These are phyloP conservation scores for Orbilia brochopaga DNA, from an alignment of 2,329 filamentous ascomycete species.

Conservation along the genomic window DNA sequence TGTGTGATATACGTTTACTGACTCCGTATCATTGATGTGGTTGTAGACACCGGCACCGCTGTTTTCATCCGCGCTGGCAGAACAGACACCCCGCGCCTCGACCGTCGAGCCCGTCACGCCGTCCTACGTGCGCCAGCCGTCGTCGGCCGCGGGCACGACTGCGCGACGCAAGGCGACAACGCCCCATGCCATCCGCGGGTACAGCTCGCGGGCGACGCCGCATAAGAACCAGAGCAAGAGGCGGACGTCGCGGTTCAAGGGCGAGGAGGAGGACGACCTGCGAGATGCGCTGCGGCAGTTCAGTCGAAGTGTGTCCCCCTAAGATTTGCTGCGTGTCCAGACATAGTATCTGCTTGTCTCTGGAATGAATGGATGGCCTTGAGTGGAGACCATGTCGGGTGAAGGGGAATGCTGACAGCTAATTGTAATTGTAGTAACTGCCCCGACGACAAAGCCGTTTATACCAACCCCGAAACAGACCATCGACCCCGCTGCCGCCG, in stretches of 20 bases:
- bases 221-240: slow-evolving; percentile 48
- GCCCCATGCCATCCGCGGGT: slow-evolving; percentile 39
- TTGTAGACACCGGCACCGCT: slow-evolving; percentile 8
- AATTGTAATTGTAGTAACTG: slow-evolving; percentile 30
- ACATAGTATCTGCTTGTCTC: not conserved
- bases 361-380: not conserved
- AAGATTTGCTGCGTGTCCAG: too few species aligned
- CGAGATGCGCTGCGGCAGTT: slow-evolving; percentile 41
- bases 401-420: not conserved
- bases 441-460: slow-evolving; percentile 39
- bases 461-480: slow-evolving; percentile 34
- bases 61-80: slow-evolving; percentile 16
- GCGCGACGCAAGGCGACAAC: slow-evolving; percentile 29
- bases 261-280: slow-evolving; percentile 48
- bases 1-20: too few species aligned
- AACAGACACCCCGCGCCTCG: slow-evolving; percentile 36
- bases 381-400: too few species aligned
- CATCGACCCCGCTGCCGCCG: slow-evolving; percentile 31
- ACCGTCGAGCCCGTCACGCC: slow-evolving; percentile 42
- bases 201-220: slow-evolving; percentile 32
- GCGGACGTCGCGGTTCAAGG: slow-evolving; percentile 39
- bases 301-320: slow-evolving; percentile 24
- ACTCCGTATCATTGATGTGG: too few species aligned
- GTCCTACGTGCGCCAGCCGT: slow-evolving; percentile 16
- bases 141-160: slow-evolving; percentile 25